Base-by-base conservation (phyloP, 768 basidiomycete species). In the Termitomyces sp. region DNA sequence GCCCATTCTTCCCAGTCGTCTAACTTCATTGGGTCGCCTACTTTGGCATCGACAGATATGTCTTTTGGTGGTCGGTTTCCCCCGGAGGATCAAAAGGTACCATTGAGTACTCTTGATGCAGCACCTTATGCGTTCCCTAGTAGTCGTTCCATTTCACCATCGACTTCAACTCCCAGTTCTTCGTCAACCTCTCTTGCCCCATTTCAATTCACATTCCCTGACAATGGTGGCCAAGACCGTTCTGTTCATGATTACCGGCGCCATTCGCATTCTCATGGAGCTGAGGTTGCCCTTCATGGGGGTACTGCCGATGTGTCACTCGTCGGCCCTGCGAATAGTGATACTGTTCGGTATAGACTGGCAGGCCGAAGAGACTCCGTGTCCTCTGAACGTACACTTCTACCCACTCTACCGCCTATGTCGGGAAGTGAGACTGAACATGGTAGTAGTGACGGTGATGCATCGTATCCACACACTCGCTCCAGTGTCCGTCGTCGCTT, bases 101-200 rank as follows among this genome's bases (percentile, higher is more conserved):
- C 78, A 44, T 62, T 85, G 58, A 79, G 75, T 62, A 76, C 72
- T 62, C 69, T 88, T 61, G 81, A 85, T 61, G 70, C 79, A 26
- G 74, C 81, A 12, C 78, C 83, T 14, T 87, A 88, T 67, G 75
- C 83, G 55, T 87, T 85, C 69, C 76, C 85, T 14, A 77, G 75
- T 59, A 89, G 87, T 69, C 85, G 89, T 52, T 88, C 89, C 18
- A 78, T 89, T 63, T 90, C 89, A 7, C 88, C 89, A 41, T 79
- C 82, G 32, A 77, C 81, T 23, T 86, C 89, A 50, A 50, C 56
- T 2, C 84, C 84, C 40, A 76, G 78, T 55, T 82, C 86, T 8
- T 83, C 88, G 32, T 83, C 88, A 43, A 80, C 85, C 46, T 80
- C 85, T 58, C 74, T 89, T 68, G 82, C 86, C 61, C 80, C 88